These are phyloP conservation scores for Handroanthus guayacan DNA, from an alignment of 257 asterid genomes.

Conservation along the genomic window DNA sequence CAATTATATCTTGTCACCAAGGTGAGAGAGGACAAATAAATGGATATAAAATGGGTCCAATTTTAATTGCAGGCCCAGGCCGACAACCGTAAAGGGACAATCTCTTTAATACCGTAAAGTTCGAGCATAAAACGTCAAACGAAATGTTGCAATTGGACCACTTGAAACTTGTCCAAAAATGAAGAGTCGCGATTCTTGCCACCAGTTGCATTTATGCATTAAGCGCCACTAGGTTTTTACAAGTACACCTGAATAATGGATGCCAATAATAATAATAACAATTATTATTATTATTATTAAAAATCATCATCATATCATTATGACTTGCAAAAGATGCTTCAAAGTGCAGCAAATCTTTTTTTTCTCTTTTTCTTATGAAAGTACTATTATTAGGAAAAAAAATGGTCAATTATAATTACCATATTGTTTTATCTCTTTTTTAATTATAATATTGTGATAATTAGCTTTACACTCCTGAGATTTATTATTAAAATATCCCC, in stretches of 20 bases:
- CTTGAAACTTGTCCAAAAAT: not conserved
- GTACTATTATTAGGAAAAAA: conserved; percentile 4
- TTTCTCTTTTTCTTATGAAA: not conserved
- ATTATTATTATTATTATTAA: too few relatives aligned
- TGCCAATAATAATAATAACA: not conserved
- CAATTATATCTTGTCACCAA: too few relatives aligned
- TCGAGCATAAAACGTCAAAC: not conserved
- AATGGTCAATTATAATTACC: not conserved
- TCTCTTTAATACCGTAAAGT: not conserved
- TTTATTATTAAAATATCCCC: too few relatives aligned
- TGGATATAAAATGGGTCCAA: not conserved
- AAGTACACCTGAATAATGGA: not conserved
- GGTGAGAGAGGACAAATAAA: not conserved
- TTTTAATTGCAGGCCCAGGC: not conserved
- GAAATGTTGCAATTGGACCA: not conserved
- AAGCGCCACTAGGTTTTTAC: too few relatives aligned
- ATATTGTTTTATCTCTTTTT: too few relatives aligned
- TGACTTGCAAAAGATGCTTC: not conserved
- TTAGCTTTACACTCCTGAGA: too few relatives aligned
- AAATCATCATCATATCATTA: not conserved
- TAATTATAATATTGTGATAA: too few relatives aligned
- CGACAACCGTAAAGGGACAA: not conserved
- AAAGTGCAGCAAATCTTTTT: not conserved
- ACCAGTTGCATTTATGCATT: too few relatives aligned
- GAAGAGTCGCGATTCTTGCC: too few relatives aligned